Conservation (phyloP, 768 basidiomycete species). For the Serendipita sp. region DNA sequence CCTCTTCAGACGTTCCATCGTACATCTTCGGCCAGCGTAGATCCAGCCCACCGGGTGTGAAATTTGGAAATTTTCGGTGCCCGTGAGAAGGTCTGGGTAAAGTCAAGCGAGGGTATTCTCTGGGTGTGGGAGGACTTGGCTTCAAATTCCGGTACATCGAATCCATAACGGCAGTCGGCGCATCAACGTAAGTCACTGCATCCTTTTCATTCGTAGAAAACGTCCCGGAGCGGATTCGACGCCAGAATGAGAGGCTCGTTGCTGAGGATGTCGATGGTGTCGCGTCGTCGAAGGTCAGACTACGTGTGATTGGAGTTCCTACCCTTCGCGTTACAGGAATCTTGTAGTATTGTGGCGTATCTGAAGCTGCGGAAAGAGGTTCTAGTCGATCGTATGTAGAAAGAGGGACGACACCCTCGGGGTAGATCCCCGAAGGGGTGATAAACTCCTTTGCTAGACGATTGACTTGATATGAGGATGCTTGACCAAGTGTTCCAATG, state of each 20-base stretch:
- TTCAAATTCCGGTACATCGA: neutral
- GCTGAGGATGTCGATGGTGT: neutral
- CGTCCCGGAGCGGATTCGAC: neutral
- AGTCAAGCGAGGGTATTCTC: slow-evolving; percentile 28
- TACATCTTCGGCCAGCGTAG: slow-evolving; percentile 42
- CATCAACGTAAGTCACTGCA: neutral
- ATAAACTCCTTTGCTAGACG: slow-evolving; percentile 51
- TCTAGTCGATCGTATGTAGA: neutral
- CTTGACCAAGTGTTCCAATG: slow-evolving; percentile 38
- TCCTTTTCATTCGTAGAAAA: neutral
- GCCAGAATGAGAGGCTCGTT: neutral
- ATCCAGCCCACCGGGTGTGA: slow-evolving; percentile 54
- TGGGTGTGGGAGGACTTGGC: neutral
- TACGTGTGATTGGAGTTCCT: slow-evolving; percentile 1
- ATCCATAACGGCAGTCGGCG: neutral
- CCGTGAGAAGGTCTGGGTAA: slow-evolving; percentile 41
- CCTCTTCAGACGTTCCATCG: slow-evolving; percentile 35
- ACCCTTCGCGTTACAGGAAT: neutral
- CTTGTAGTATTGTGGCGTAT: neutral
- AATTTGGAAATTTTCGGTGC: slow-evolving; percentile 55
- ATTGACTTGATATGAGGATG: slow-evolving; percentile 42
- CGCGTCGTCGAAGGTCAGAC: neutral
- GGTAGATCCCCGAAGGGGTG: slow-evolving; percentile 40
- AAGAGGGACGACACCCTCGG: neutral
- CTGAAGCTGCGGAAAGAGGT: neutral